Base-by-base conservation (phyloP, 306 rosid species). In the Morella rubra region DNA sequence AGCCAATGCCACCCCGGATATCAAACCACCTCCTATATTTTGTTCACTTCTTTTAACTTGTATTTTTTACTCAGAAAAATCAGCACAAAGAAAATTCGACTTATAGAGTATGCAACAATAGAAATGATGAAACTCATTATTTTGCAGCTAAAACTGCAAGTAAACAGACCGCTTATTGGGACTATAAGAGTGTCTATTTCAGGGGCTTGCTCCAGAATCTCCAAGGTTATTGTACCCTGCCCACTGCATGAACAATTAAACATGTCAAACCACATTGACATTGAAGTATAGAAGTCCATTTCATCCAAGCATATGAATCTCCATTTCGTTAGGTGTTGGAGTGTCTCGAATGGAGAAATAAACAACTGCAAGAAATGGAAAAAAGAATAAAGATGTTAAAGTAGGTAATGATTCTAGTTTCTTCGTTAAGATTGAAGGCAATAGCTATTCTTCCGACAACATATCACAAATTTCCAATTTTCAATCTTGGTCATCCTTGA, bases 1-100 rank as follows among this genome's bases (percentile, higher is more conserved):
- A 83, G 96, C 98, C 85, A 91, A 84, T 66, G 97, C 86, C 68
- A 94, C 87, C 74, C 98, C 98, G 44, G 98, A 90, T 87, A 91
- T 85, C 80, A 91, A 80, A 81, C 94, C 96, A 70, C 97, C 97
- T 70, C 97, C 97, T 94, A 81, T 84, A 86, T 79, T 65, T 85
- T 69, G 71, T 76, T 72, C 70, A 70, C 32, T 27, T 27, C 32
- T 27, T 27, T 27, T 27, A 27, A 27, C 0, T 52, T 54, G 7
- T 58, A 4, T 37, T 8, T 65, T 5, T 42, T 0, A 65, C 27
- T 7, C 11, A 18, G 71, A 62, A 9, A 79, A 27, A 22, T 32
- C 54, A 49, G 61, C 47, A 18, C 15, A 32, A 11, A 22, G 40
- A 10, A 56, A n/a, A 3, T 16, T 32, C 64, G 71, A 74, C 37